These are phyloP conservation scores for Jatropha curcas DNA, from an alignment of 345 rosid genomes.

Conservation along the genomic window DNA sequence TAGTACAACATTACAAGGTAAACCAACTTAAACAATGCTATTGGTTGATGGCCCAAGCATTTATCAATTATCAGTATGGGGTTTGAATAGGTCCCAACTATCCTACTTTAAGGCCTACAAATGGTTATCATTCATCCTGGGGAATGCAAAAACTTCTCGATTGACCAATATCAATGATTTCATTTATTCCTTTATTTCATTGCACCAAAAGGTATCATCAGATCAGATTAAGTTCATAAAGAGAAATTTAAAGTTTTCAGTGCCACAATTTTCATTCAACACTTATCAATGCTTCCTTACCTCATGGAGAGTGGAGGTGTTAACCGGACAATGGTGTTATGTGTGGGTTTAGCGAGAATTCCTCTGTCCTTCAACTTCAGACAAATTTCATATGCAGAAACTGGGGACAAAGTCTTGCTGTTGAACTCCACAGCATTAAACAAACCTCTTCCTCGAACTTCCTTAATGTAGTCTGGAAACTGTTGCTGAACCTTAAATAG, in stretches of 20 bases:
- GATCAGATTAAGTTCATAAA: background rate
- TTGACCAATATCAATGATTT: background rate
- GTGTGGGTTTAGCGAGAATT: conserved; percentile 93
- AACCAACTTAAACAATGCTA: background rate
- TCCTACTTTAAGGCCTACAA: background rate
- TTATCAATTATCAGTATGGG: background rate
- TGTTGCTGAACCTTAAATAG: conserved; percentile 53
- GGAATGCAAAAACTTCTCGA: background rate
- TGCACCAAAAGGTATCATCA: background rate
- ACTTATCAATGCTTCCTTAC: conserved; percentile 35
- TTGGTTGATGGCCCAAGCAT: background rate
- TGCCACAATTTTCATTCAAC: background rate
- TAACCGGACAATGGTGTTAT: conserved; percentile 80
- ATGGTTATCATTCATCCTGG: background rate
- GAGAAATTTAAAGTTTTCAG: background rate
- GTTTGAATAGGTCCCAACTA: background rate
- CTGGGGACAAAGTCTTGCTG: conserved; percentile 52
- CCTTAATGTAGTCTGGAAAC: conserved; percentile 74
- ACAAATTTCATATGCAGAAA: conserved; percentile 89
- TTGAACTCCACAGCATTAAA: conserved; percentile 85
- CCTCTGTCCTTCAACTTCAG: conserved; percentile 89
- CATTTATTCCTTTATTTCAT: background rate
- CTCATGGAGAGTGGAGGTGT: conserved; percentile 95
- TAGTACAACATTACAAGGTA: background rate
- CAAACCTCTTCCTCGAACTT: conserved; percentile 91